Conservation (phyloP, 1,284 basidiomycete species). For the Puccinia polysora region DNA sequence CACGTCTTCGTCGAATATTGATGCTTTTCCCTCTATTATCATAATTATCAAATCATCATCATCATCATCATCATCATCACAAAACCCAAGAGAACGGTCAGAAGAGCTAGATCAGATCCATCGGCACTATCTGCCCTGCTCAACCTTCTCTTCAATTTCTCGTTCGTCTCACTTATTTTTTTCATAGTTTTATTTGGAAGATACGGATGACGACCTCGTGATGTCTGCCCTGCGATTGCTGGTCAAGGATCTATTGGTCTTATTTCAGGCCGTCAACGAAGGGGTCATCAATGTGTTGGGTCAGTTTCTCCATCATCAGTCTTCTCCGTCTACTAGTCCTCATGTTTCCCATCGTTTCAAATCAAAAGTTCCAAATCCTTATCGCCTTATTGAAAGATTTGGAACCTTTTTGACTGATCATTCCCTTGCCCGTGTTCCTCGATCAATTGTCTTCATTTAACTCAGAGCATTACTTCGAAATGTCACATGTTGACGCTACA, state of each 20-base stretch:
- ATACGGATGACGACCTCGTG: conserved; percentile 78
- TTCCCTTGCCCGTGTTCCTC: too few species aligned
- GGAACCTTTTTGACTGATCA: too few species aligned
- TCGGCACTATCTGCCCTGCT: conserved; percentile 7
- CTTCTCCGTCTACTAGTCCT: conserved; percentile 1
- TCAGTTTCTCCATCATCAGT: conserved; percentile 52
- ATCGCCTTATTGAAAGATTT: too few species aligned
- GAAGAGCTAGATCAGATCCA: background rate
- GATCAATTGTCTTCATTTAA: background rate
- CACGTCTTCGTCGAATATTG: too few species aligned
- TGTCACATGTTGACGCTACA: conserved; percentile 85
- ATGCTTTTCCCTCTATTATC: too few species aligned
- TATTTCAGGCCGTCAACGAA: conserved; percentile 96
- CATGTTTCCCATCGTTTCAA: too few species aligned
- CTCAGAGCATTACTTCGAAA: conserved; percentile 94
- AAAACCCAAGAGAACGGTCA: background rate
- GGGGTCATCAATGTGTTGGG: conserved; percentile 94
- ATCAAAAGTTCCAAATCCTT: too few species aligned
- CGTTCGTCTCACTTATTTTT: background rate
- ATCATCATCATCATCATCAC: too few species aligned
- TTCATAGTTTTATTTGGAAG: conserved; percentile 81
- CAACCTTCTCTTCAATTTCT: conserved; percentile 3
- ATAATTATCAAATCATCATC: too few species aligned
- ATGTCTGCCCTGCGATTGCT: conserved; percentile 85
- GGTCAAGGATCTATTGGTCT: conserved; percentile 90